Evolutionary conservation across 345 rosid species (phyloP), one percentile per base, ranked within the genome.

Genomic region (Acer saccharum): DNA sequence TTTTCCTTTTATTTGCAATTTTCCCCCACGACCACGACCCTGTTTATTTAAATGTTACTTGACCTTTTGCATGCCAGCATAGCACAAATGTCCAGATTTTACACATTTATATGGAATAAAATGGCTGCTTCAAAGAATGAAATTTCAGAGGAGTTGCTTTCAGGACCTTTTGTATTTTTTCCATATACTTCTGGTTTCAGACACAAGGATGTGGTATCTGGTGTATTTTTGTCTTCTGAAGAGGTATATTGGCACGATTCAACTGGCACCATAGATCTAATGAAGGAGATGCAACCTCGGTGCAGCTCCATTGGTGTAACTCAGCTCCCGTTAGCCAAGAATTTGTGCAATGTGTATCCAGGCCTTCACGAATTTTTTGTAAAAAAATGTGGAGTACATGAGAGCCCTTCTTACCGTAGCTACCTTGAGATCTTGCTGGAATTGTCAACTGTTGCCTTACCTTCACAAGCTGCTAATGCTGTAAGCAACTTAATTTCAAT

Each of bases 181-280:
- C 99, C 99, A 43, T 77, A 62, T 75, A 74, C 70, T 65, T 83
- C 79, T 72, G 87, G 81, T 65, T 84, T 69, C 66, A 71, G 87
- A 87, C 87, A 82, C 16, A 85, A 87, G 67, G 87, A 88, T 80
- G 14, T 83, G 70, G 80, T 89, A 48, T 68, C 84, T 71, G 99
- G 99, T 76, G 70, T 85, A 68, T 91, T 95, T 83, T 82, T 84
- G 76, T 82, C 92, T 77, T 76, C 86, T 73, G 84, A 86, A 73
- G 96, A 95, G 73, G 93, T 92, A 25, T 87, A 81, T 88, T 95
- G 98, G 98, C 82, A 87, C 41, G 97, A 95, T 87, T 85, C 96
- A 69, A 91, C 93, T 77, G 97, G 93, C 71, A 76, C 82, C 74
- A 68, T 86, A 78, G 85, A 90, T 76, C 83, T 79, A 80, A 83